Evolutionary conservation across 2,329 filamentous ascomycete species (phyloP), one percentile per base, ranked within the genome.

Genomic region (Fusarium sp.): DNA sequence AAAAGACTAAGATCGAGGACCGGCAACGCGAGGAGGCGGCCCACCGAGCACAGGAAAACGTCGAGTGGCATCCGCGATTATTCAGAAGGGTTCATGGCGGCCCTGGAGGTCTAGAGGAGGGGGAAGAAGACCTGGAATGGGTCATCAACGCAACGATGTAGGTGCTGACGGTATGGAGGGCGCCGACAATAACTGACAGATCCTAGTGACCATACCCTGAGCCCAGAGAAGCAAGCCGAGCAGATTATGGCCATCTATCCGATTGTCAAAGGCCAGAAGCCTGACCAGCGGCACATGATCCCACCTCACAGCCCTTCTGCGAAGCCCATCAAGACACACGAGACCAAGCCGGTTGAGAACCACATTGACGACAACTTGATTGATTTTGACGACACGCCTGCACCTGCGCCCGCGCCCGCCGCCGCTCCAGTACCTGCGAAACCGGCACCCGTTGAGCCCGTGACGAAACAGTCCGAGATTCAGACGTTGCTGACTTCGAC

Each of bases 1-100:
- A 98, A 80, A 99, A 99, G 86, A 95, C 94, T n/a, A 93, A 93
- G 81, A 94, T 99, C 68, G 96, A 99, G 81, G 96, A 98, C 78
- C 91, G 90, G 79, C 96, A 99, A 83, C 90, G 96, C 79, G 92
- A 95, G 72, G 96, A 98, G 80, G 95, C 96, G 2, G 93, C 95
- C 20, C 90, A 90, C 79, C 89, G 96, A 77, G 89, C 89, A 35
- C 92, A 95, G 57, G 91, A 95, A 13, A 93, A 93, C 14, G 86
- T 95, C 9, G 94, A 97, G 73, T 99, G 96, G 96, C 90, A 91
- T 37, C 96, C 96, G 1, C 91, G 92, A 72, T 88, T 98, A 14
- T 99, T 99, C 87, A 90, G 95, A 69, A 85, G 85, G 57, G 93
- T 97, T 13, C 88, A 89, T 52, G 91, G 91, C 27, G 93, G 92